Evolutionary conservation across 768 basidiomycete genomes (phyloP), one percentile per base, ranked within the genome.

Genomic region (Cystobasidium tubakii): DNA sequence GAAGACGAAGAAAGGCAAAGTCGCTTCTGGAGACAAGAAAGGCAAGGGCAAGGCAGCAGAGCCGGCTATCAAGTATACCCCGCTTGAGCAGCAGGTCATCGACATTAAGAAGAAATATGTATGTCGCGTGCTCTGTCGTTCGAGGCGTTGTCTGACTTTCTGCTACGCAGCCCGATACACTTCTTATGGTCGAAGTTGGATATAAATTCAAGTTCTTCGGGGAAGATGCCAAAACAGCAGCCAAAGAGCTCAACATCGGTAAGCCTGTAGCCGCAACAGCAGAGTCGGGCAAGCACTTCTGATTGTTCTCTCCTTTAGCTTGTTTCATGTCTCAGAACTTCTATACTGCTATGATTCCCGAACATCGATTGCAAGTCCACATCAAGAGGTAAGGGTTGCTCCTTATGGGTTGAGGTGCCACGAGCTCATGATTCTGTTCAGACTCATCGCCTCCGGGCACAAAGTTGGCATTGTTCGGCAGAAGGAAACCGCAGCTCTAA

Each of bases 391-490:
- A 33, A 29, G 50, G 31, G 9, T 43, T 25, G 39, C 12, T 6
- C 33, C 55, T 31, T 44, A 25, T n/a, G 3, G n/a, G 19, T 21
- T 2, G 29, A 33, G 25, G 23, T 9, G 36, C 4, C 13, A 27
- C 36, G 7, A 29, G 25, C 34, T 23, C 70, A 34, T 44, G 7
- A 3, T 1, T 50, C 66, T 31, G 27, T n/a, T 13, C 29, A 88
- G 91, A 75, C 83, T 94, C 19, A 83, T 94, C 33, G 87, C 89
- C 3, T 85, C 86, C 73, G 92, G 91, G 0, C 84, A 91, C 79
- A 88, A 89, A 81, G 91, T 92, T 43, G 92, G 92, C 1, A 85
- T 94, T 33, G 88, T 92, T 1, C 84, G 87, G 27, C 92, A 94
- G 79, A 85, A 84, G 0, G 92, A 94, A 81, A 93, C 92, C 0